Evolutionary conservation across 2,329 filamentous ascomycete species (phyloP).

Genomic region (Fusarium marasasianum): DNA sequence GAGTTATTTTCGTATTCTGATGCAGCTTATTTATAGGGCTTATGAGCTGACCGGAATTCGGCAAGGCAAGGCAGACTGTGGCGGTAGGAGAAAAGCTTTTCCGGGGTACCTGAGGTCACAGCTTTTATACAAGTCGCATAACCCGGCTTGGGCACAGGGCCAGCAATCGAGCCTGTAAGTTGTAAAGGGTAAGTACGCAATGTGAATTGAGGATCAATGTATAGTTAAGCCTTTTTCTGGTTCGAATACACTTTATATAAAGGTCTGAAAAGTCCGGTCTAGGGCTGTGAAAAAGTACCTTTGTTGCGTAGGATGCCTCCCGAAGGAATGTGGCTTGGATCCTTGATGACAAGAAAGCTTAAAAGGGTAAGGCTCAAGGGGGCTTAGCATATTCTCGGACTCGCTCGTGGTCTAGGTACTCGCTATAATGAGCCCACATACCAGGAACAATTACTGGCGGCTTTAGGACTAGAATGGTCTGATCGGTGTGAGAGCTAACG

Average conservation of each 20-base stretch:
- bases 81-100: neutral
- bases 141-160: neutral
- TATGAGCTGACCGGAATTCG: neutral
- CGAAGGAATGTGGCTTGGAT: neutral
- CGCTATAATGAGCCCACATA: neutral
- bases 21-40: neutral
- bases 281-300: neutral
- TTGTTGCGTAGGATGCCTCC: neutral
- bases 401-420: neutral
- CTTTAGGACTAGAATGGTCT: neutral
- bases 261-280: neutral
- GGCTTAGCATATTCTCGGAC: neutral
- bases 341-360: neutral
- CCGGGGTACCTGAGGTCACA: neutral
- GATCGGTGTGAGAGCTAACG: neutral
- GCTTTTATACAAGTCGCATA: neutral
- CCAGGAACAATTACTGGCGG: neutral
- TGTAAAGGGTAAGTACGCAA: accelerated
- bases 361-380: neutral
- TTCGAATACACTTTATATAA: accelerated
- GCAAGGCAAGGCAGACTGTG: neutral
- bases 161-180: neutral
- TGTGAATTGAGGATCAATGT: too few relatives aligned
- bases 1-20: neutral
- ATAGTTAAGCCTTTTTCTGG: neutral